Evolutionary conservation across 2,329 filamentous ascomycete genomes (phyloP).

Genomic region (Botrytis paeoniae): DNA sequence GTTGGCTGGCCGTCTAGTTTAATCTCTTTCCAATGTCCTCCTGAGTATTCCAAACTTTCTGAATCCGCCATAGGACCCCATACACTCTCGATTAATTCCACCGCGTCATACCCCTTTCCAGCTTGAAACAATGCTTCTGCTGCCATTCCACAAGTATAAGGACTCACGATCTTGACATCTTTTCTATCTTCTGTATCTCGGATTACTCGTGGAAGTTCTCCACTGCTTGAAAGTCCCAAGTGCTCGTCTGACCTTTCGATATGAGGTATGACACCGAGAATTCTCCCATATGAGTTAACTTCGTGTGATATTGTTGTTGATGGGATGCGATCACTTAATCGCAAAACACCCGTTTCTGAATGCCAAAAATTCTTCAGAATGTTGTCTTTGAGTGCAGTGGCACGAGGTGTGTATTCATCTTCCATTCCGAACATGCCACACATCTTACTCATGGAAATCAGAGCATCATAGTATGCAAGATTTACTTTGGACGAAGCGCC

Average conservation of each 20-base stretch:
- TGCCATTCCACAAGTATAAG: constrained; percentile 29
- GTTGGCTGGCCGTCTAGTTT: constrained; percentile 24
- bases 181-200: constrained; percentile 25
- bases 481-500: constrained; percentile 31
- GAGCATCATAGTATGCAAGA: constrained; percentile 29
- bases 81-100: constrained; percentile 25
- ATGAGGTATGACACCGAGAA: constrained; percentile 23
- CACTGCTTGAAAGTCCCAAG: constrained; percentile 19
- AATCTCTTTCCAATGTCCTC: constrained; percentile 31
- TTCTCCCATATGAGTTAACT: constrained; percentile 27
- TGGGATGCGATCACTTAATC: constrained; percentile 24
- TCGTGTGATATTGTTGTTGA: constrained; percentile 27
- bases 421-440: constrained; percentile 7
- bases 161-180: constrained; percentile 25
- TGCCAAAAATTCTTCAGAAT: constrained; percentile 27
- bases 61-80: constrained; percentile 30
- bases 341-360: constrained; percentile 22
- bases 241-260: constrained; percentile 7
- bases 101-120: constrained; percentile 19
- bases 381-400: constrained; percentile 22
- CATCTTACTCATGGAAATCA: constrained; percentile 28
- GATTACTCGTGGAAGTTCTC: constrained; percentile 23
- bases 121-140: constrained; percentile 25
- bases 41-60: constrained; percentile 27
- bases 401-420: constrained; percentile 19